phyloP scores from a whole-genome alignment of 2,329 filamentous ascomycete genomes.

The Paecilomyces sp. region DNA sequence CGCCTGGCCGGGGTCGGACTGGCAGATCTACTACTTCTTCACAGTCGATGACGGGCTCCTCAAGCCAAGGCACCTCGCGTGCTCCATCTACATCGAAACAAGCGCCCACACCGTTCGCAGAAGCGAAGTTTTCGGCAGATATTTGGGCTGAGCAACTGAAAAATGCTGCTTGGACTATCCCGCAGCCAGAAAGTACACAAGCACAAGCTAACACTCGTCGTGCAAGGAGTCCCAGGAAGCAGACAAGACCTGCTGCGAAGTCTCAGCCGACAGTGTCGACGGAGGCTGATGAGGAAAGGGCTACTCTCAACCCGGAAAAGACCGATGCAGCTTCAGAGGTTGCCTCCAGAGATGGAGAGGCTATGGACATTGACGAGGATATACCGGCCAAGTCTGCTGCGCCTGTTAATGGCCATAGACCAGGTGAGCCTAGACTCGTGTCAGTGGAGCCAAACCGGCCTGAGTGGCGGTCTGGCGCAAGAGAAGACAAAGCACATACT shows the following conservation, averaged over 20 bases:
- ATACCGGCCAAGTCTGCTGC: slow-evolving; percentile 11
- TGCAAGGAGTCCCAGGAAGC: slow-evolving; percentile 28
- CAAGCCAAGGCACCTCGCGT: slow-evolving; percentile 12
- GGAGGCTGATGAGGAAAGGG: slow-evolving; percentile 31
- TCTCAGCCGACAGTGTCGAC: slow-evolving; percentile 30
- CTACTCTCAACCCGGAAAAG: slow-evolving; percentile 19
- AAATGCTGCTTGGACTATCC: slow-evolving; percentile 24
- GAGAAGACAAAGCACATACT: slow-evolving; percentile 7
- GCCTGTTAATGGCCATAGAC: background rate
- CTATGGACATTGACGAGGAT: slow-evolving; percentile 42
- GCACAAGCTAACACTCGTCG: slow-evolving; percentile 18
- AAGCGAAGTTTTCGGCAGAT: slow-evolving; percentile 30
- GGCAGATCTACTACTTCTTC: slow-evolving; percentile 6
- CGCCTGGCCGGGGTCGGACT: slow-evolving; percentile 11
- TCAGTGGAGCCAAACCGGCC: slow-evolving; percentile 10
- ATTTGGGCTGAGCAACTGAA: slow-evolving; percentile 32
- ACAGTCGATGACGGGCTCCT: slow-evolving; percentile 7
- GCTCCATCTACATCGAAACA: slow-evolving; percentile 15
- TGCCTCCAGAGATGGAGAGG: slow-evolving; percentile 23
- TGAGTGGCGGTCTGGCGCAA: slow-evolving; percentile 8
- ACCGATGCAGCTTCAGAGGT: slow-evolving; percentile 10
- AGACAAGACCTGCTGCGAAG: slow-evolving; percentile 19
- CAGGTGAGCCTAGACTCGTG: slow-evolving; percentile 3
- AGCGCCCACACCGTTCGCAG: slow-evolving; percentile 22
- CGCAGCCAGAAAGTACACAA: slow-evolving; percentile 19